A percentile compares a stretch with the other conserved stretches of the same genome.
Evolutionary conservation across 2,329 filamentous ascomycete genomes (phyloP).

Genomic region (Fusarium foetens): DNA sequence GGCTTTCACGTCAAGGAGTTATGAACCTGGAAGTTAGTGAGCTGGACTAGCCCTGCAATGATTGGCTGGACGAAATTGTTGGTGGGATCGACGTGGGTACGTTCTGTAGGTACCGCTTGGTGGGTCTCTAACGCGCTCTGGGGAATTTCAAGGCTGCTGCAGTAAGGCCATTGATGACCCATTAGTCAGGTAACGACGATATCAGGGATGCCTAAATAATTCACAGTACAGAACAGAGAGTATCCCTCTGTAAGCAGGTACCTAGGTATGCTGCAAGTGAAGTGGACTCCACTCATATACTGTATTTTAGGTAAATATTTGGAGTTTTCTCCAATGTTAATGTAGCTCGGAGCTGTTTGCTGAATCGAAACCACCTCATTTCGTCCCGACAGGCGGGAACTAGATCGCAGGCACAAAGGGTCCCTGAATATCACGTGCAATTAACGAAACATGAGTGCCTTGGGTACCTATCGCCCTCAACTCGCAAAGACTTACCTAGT

Average conservation of each 20-base stretch:
- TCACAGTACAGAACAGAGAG: neutral
- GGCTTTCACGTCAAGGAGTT: conserved; percentile 21
- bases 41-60: conserved; percentile 10
- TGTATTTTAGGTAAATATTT: neutral
- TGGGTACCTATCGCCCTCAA: neutral
- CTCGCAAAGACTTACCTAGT: neutral
- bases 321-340: neutral
- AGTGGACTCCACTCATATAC: neutral
- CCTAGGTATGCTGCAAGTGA: neutral
- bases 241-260: neutral
- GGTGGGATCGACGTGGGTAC: conserved; percentile 20
- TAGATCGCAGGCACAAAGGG: neutral
- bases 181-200: neutral
- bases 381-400: conserved; percentile 9
- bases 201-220: neutral
- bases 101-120: neutral
- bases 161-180: neutral
- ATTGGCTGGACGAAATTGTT: conserved; percentile 35
- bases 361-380: neutral
- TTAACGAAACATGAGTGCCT: neutral
- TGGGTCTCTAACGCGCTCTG: conserved; percentile 17
- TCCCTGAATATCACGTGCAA: conserved; percentile 8
- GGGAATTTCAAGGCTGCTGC: conserved; percentile 11
- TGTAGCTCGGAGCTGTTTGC: neutral
- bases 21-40: conserved; percentile 11